Base-by-base conservation (phyloP, 257 asterid genomes). In the Solanum ahanhuiri region DNA sequence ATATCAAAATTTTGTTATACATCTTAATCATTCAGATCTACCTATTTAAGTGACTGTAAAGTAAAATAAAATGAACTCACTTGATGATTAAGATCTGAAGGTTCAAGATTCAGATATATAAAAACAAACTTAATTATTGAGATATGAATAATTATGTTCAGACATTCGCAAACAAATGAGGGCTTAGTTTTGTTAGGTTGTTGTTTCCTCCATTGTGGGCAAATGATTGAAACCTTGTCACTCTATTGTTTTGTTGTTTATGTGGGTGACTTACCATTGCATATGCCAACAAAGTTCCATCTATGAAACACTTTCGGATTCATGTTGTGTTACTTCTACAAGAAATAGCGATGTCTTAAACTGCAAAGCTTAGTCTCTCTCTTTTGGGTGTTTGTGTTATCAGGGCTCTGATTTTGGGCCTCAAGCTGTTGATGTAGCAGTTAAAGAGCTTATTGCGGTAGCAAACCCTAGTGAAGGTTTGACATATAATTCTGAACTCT, bases 401-500 rank as follows among this genome's bases (percentile, higher is more conserved):
- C 93, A 96, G 98, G 92, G 85, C 22, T 89, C 96, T 64, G 92
- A 88, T 71, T 93, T 95, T 90, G 96, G 95, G 67, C 54, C 86
- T 83, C 72, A 92, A 51, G 98, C 95, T 33, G 87, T 96, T 91
- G 95, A 91, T 83, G 39, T 96, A 67, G 96, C 96, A 81, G 94
- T 89, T 79, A 82, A 23, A 72, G 99, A 96, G 92, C 95, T 96
- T 79, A 85, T 88, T 58, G 90, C 93, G n/a, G 91, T 96, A 90
- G 95, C 98, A 3, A 91, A 91, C 81, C 93, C 94, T 84, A 96
- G 93, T 84, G 88, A 91, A 95, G 98, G 98, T 96, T 84, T 64
- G 93, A 23, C 86, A 58, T 85, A 31, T 63, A 77, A 73, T 37
- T 51, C 64, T 71, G 10, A 34, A 48, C 28, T 58, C 1, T 66